Base-by-base conservation (phyloP, 768 basidiomycete species). In the Holtermannia corniformis region DNA sequence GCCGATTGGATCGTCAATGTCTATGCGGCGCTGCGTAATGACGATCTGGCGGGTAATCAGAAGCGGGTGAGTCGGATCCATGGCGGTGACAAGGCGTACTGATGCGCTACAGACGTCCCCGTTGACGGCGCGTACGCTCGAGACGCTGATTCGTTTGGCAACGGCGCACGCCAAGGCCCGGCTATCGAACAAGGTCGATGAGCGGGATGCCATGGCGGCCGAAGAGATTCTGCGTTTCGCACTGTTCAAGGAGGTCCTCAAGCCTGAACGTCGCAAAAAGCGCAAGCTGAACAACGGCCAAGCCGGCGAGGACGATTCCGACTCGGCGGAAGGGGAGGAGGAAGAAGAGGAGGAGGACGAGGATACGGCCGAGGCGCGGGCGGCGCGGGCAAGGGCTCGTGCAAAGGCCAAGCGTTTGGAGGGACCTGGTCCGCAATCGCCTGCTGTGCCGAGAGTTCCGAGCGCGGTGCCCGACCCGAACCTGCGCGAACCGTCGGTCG, bases 131-230 rank as follows among this genome's bases (percentile, higher is more conserved):
- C 92, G 95, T 79, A 95, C 95, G 2, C 82, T 99, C 54, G 95
- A 99, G 74, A 99, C 95, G 0, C 80, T 99, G 45, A 99, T 99
- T 72, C 95, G 95, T 77, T 80, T 99, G 7, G 82, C 95, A 3
- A 99, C 93, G 16, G 95, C 95, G 0, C 95, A 99, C 73, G 95
- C 95, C 43, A 99, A 99, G 73, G 82, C 90, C 14, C 83, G 93
- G 19, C 78, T 99, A 7, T 92, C 91, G 5, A 54, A 80, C 42
- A 86, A 86, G 59, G 87, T 99, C 11, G 82, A 87, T 63, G 80
- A 84, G 66, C 75, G 76, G 2, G 95, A 99, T 75, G 91, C 95
- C 16, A 79, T 78, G 61, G 84, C 85, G 41, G 95, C 95, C 2
- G 91, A 99, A 71, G 84, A 84, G 65, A 93, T 97, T 68, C 83